These are phyloP conservation scores for Emmonsiellopsis sp. DNA, from an alignment of 2,329 filamentous ascomycete genomes.

Conservation along the genomic window DNA sequence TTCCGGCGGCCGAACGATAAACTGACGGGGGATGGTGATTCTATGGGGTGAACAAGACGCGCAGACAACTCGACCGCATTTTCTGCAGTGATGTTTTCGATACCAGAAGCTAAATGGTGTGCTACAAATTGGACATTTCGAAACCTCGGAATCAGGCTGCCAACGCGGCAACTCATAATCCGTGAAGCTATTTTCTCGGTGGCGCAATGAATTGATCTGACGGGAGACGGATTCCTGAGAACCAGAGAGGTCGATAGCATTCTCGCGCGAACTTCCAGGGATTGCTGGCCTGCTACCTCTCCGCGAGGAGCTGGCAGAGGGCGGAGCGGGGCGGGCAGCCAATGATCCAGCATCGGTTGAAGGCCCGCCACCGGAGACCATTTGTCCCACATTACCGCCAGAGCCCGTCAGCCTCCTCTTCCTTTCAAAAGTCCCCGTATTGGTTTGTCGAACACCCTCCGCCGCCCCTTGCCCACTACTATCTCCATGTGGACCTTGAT, in stretches of 20 bases:
- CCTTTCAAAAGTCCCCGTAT: conserved; percentile 22
- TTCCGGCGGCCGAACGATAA: conserved; percentile 72
- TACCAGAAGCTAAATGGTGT: conserved; percentile 75
- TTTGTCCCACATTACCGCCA: conserved; percentile 18
- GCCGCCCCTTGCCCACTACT: not conserved
- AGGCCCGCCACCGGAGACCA: conserved; percentile 1
- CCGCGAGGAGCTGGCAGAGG: not conserved
- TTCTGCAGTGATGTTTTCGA: conserved; percentile 91
- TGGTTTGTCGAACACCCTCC: not conserved
- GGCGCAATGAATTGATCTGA: conserved; percentile 16
- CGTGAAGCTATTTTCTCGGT: conserved; percentile 19
- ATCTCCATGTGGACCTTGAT: not conserved
- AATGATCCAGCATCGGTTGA: not conserved
- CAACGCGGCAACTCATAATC: conserved; percentile 61
- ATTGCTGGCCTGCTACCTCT: not conserved
- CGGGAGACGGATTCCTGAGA: conserved; percentile 13
- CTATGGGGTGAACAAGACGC: conserved; percentile 82
- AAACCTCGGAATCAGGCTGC: conserved; percentile 81
- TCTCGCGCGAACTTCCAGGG: conserved; percentile 23
- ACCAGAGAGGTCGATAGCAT: conserved; percentile 25
- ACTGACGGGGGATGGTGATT: conserved; percentile 89
- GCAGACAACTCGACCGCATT: conserved; percentile 90
- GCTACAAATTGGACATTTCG: conserved; percentile 74
- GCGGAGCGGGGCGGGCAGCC: not conserved
- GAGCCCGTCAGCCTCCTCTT: conserved; percentile 35